Percentiles rank a stretch among this genome's conserved stretches.
These are phyloP conservation scores for Oenanthe javanica DNA, from an alignment of 140 eudicot species.

Conservation along the genomic window DNA sequence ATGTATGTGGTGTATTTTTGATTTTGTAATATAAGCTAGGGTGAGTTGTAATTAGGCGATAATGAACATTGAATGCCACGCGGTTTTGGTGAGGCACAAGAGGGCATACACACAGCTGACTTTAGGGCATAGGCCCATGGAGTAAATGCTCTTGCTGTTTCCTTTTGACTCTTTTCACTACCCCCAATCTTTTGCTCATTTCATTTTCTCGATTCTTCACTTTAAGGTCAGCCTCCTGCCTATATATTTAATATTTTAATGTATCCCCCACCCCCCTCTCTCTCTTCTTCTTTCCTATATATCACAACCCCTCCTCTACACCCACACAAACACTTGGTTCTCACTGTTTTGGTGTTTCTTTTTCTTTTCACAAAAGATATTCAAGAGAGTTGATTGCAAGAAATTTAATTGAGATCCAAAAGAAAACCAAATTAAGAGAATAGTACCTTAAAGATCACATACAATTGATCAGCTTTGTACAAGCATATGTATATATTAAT, in stretches of 20 bases:
- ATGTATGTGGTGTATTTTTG: background rate
- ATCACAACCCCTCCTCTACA: background rate
- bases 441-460: background rate
- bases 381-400: background rate
- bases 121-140: conserved; percentile 37
- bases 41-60: background rate
- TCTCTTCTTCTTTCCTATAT: conserved; percentile 23
- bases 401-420: background rate
- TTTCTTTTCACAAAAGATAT: background rate
- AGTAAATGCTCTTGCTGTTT: conserved; percentile 82
- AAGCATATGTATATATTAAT: too few species aligned
- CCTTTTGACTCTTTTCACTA: conserved; percentile 64
- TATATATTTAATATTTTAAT: background rate
- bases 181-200: conserved; percentile 4
- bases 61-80: conserved; percentile 46
- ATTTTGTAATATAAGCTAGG: background rate
- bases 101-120: conserved; percentile 51
- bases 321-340: conserved; percentile 7
- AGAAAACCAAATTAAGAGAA: conserved; percentile 1
- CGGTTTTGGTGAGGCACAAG: conserved; percentile 37
- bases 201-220: conserved; percentile 9
- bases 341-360: background rate
- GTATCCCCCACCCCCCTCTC: background rate
- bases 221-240: conserved; percentile 13
- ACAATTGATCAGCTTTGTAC: too few species aligned